phyloP scores from a whole-genome alignment of 495 filamentous ascomycete genomes.

The Choiromyces venosus region DNA sequence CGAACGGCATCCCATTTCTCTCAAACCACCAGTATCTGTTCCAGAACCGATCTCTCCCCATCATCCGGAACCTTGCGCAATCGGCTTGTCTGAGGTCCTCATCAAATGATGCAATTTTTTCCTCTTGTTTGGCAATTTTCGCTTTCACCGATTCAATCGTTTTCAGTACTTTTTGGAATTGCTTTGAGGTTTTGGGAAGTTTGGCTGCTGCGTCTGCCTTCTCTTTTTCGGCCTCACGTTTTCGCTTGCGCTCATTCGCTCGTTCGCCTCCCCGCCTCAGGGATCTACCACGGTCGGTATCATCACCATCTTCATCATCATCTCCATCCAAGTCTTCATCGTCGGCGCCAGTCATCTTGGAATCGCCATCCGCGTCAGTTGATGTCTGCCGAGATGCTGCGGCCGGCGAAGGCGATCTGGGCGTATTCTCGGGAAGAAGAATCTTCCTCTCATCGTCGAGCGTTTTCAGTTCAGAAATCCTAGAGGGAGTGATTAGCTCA shows the following conservation, averaged over 20 bases:
- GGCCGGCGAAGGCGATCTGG: constrained; percentile 58
- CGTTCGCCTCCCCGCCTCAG: constrained; percentile 73
- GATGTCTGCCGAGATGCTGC: constrained; percentile 30
- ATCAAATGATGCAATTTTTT: constrained; percentile 74
- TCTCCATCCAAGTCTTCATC: constrained; percentile 60
- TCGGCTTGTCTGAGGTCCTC: constrained; percentile 90
- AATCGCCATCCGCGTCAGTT: constrained; percentile 54
- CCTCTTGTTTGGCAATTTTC: constrained; percentile 70
- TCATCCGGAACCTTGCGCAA: constrained; percentile 77
- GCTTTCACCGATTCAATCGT: constrained; percentile 82
- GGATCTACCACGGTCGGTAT: constrained; percentile 56
- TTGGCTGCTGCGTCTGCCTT: constrained; percentile 78
- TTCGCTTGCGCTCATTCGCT: constrained; percentile 71
- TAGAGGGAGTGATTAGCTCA: constrained; percentile 43
- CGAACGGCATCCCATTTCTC: constrained; percentile 95
- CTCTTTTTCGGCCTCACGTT: constrained; percentile 75
- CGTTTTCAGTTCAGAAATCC: constrained; percentile 72
- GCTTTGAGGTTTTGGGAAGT: constrained; percentile 71
- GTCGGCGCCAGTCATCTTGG: constrained; percentile 57
- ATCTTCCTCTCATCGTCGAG: constrained; percentile 86
- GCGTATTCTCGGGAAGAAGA: constrained; percentile 68
- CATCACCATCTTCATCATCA: constrained; percentile 61
- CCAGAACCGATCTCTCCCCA: constrained; percentile 93
- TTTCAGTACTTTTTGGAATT: constrained; percentile 77
- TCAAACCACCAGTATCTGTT: constrained; percentile 99